phyloP scores from a whole-genome alignment of 225 moss, liverwort and hornwort genomes.

The Bryoerythrophyllum caledonicum region DNA sequence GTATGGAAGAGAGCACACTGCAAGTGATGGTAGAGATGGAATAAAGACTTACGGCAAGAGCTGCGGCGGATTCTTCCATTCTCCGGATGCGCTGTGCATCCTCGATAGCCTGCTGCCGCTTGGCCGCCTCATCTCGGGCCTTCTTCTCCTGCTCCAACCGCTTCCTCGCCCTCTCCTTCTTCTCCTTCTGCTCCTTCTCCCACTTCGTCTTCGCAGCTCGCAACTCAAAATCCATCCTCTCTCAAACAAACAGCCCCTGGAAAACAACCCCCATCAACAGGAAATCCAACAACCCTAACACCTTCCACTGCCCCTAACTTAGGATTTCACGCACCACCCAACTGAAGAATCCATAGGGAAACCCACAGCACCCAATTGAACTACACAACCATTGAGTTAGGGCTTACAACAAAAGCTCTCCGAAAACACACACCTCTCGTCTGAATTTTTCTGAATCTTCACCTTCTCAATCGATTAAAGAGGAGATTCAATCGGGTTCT shows the following conservation, averaged over 20 bases:
- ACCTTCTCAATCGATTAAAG: too few species aligned
- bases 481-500: too few species aligned
- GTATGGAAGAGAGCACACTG: background rate
- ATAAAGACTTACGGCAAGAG: slow-evolving; percentile 49
- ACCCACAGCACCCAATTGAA: background rate
- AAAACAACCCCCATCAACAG: too few species aligned
- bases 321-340: too few species aligned
- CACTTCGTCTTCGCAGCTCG: slow-evolving; percentile 89
- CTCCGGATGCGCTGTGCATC: slow-evolving; percentile 77
- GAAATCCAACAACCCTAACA: too few species aligned
- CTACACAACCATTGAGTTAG: slow-evolving; percentile 19
- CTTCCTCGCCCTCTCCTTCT: slow-evolving; percentile 83
- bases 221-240: slow-evolving; percentile 86
- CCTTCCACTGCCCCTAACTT: background rate
- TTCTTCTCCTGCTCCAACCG: slow-evolving; percentile 74
- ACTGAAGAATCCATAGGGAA: too few species aligned
- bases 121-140: slow-evolving; percentile 75
- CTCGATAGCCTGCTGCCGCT: slow-evolving; percentile 80
- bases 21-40: background rate
- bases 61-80: slow-evolving; percentile 72
- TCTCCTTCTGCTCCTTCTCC: slow-evolving; percentile 95
- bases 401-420: slow-evolving; percentile 11
- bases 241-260: too few species aligned
- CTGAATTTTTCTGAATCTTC: too few species aligned
- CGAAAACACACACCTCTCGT: too few species aligned